Evolutionary conservation across 257 asterid species (phyloP).

Genomic region (Penstemon newberryi): DNA sequence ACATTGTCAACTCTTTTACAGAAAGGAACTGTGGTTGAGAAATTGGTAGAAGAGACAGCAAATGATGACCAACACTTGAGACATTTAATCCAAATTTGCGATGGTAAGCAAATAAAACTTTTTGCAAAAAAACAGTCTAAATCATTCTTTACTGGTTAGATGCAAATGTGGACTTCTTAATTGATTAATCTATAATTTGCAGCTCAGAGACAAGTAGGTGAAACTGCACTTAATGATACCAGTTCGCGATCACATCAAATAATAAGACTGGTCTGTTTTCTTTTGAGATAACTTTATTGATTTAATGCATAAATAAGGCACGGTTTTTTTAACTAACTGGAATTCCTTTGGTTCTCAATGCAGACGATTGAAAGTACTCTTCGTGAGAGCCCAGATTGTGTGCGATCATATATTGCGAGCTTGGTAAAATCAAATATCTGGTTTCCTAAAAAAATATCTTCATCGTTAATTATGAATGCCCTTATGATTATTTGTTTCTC

Average conservation of each 20-base stretch:
- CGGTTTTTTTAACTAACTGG: constrained; percentile 16
- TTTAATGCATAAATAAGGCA: constrained; percentile 16
- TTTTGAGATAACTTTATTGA: constrained; percentile 9
- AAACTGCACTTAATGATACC: constrained; percentile 86
- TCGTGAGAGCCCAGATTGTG: constrained; percentile 87
- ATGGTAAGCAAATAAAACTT: constrained; percentile 46
- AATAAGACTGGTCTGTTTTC: constrained; percentile 71
- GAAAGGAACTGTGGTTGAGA: constrained; percentile 94
- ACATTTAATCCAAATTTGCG: constrained; percentile 73
- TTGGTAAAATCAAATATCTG: constrained; percentile 51
- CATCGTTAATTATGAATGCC: not conserved
- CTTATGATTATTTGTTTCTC: not conserved
- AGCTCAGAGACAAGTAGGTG: constrained; percentile 98
- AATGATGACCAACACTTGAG: constrained; percentile 74
- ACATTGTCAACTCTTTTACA: constrained; percentile 35
- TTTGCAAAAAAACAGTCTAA: constrained; percentile 20
- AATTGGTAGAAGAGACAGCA: constrained; percentile 86
- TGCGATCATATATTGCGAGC: constrained; percentile 92
- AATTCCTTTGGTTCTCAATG: constrained; percentile 36
- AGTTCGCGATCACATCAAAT: constrained; percentile 97
- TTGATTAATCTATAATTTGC: constrained; percentile 33
- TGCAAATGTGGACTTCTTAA: constrained; percentile 10
- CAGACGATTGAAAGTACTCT: constrained; percentile 89
- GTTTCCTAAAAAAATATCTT: not conserved
- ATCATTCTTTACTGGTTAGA: constrained; percentile 1